Conservation (phyloP, 2,329 filamentous ascomycete genomes). For the Sodiomyces alkalinus region DNA sequence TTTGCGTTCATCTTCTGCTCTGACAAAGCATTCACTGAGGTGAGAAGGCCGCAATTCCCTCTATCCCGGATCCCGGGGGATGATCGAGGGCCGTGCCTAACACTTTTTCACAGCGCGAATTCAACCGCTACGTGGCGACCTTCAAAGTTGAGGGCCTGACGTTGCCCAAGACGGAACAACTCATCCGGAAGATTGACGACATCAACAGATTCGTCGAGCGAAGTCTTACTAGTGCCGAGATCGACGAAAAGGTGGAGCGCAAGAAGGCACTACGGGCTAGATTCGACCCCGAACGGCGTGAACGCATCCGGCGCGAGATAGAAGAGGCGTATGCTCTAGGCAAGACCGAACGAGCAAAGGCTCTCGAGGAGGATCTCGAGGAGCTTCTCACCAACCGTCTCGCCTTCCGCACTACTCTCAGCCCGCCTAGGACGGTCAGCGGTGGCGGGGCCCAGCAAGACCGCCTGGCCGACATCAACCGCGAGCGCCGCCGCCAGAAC, state of each 20-base stretch:
- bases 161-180: conserved; percentile 55
- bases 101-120: conserved; percentile 50
- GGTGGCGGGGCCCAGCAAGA: conserved; percentile 56
- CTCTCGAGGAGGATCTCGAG: conserved; percentile 45
- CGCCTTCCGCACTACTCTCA: conserved; percentile 54
- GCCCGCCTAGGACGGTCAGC: conserved; percentile 34
- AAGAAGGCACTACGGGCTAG: conserved; percentile 53
- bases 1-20: conserved; percentile 89
- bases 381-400: conserved; percentile 53
- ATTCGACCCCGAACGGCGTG: conserved; percentile 51
- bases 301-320: conserved; percentile 48
- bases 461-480: conserved; percentile 68
- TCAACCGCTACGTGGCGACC: conserved; percentile 63
- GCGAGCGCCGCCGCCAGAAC: conserved; percentile 70
- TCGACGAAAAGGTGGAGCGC: conserved; percentile 62
- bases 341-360: conserved; percentile 39
- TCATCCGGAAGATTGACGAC: conserved; percentile 60
- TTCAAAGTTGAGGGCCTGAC: conserved; percentile 57
- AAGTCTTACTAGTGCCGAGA: conserved; percentile 68
- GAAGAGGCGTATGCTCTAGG: conserved; percentile 50
- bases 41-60: conserved; percentile 25
- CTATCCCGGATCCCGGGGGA: no score
- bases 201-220: conserved; percentile 70
- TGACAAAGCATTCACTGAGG: conserved; percentile 71
- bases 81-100: neutral